A percentile compares a stretch with the other conserved stretches of the same genome.
Evolutionary conservation across 2,329 filamentous ascomycete species (phyloP).

Genomic region (Clathrospora elynae): DNA sequence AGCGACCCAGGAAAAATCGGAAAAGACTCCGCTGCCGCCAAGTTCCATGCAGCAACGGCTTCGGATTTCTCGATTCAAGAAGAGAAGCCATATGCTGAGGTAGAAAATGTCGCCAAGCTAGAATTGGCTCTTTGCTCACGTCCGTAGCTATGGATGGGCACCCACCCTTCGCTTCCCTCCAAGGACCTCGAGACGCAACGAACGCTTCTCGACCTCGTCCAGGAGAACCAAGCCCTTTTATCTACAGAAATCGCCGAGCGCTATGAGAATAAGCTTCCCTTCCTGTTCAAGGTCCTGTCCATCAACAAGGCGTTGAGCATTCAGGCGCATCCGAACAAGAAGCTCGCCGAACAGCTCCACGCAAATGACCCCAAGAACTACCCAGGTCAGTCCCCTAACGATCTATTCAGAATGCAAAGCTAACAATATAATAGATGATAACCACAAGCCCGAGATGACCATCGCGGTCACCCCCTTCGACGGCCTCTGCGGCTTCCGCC

Average conservation of each 20-base stretch:
- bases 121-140: slow-evolving; percentile 25
- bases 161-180: slow-evolving; percentile 93
- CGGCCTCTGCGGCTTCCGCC: slow-evolving; percentile 93
- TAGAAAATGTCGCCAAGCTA: slow-evolving; percentile 41
- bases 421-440: slow-evolving; percentile 69
- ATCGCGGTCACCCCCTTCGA: slow-evolving; percentile 97
- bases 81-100: slow-evolving; percentile 94
- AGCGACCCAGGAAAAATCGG: slow-evolving; percentile 75
- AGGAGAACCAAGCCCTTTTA: slow-evolving; percentile 84
- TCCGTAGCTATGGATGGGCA: slow-evolving; percentile 96
- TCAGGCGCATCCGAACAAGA: slow-evolving; percentile 96
- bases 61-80: slow-evolving; percentile 77
- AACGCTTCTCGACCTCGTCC: slow-evolving; percentile 82
- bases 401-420: neutral
- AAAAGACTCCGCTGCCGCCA: slow-evolving; percentile 82
- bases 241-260: slow-evolving; percentile 72
- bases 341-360: slow-evolving; percentile 87
- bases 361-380: slow-evolving; percentile 89
- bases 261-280: slow-evolving; percentile 84
- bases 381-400: slow-evolving; percentile 59
- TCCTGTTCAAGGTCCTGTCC: slow-evolving; percentile 96
- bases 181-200: slow-evolving; percentile 84
- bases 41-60: slow-evolving; percentile 84
- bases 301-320: slow-evolving; percentile 96
- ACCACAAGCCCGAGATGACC: slow-evolving; percentile 99